Evolutionary conservation across 2,329 filamentous ascomycete species (phyloP).

Genomic region (Neonectria sp.): DNA sequence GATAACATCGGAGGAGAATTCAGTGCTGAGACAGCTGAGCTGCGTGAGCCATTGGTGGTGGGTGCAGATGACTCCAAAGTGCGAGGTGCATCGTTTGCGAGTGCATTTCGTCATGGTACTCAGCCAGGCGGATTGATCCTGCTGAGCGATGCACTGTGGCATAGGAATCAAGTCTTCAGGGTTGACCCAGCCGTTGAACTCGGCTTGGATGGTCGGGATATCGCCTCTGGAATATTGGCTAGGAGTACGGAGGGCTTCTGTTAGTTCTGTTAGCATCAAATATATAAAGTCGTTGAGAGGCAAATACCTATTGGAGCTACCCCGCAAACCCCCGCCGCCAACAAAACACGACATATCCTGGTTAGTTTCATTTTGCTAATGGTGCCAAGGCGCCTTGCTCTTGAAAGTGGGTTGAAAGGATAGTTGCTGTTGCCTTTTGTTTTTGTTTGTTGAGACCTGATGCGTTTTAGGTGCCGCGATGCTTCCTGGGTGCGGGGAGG

Average conservation of each 20-base stretch:
- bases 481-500: not conserved
- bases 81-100: constrained; percentile 27
- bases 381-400: not conserved
- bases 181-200: constrained; percentile 29
- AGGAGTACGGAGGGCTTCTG: not conserved
- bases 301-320: constrained; percentile 14
- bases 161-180: constrained; percentile 33
- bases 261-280: constrained; percentile 2
- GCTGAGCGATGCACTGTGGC: constrained; percentile 38
- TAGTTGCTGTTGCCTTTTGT: not conserved
- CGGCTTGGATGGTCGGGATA: not conserved
- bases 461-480: not conserved
- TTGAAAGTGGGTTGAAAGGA: not conserved
- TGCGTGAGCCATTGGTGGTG: constrained; percentile 36
- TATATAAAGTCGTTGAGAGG: not conserved
- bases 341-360: not conserved
- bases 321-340: not conserved
- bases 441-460: not conserved
- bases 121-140: constrained; percentile 30
- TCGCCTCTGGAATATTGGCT: not conserved
- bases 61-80: constrained; percentile 33
- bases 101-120: constrained; percentile 35
- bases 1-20: constrained; percentile 26
- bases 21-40: constrained; percentile 30
- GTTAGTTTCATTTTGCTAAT: not conserved